Conservation (phyloP, 1,284 basidiomycete genomes). For the Ceratobasidium sp. region DNA sequence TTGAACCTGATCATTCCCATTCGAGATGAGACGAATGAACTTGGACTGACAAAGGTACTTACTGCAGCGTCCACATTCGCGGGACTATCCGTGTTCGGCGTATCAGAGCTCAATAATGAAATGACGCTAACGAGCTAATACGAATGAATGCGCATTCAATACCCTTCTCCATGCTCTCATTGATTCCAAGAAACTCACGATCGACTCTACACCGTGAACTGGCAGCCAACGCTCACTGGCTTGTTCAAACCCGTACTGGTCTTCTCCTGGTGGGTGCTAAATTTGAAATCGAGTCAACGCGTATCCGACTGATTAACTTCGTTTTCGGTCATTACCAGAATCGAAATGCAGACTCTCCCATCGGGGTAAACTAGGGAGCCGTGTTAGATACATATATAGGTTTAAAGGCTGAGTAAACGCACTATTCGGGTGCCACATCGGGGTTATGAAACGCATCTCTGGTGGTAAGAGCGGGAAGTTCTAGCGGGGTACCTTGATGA, state of each 20-base stretch:
- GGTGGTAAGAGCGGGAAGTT: constrained; percentile 93
- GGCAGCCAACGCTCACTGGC: constrained; percentile 98
- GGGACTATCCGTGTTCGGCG: constrained; percentile 91
- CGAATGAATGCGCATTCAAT: constrained; percentile 4
- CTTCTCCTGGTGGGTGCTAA: constrained; percentile 93
- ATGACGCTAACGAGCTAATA: constrained; percentile 91
- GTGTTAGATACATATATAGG: background rate
- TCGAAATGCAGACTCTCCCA: constrained; percentile 93
- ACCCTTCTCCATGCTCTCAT: background rate
- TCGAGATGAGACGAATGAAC: background rate
- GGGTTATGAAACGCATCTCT: constrained; percentile 93
- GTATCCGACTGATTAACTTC: no score
- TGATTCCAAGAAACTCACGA: constrained; percentile 64
- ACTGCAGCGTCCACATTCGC: constrained; percentile 94
- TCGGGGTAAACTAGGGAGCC: constrained; percentile 78
- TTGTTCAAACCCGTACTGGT: constrained; percentile 98
- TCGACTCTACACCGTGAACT: constrained; percentile 95
- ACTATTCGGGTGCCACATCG: constrained; percentile 99
- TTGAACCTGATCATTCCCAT: constrained; percentile 43
- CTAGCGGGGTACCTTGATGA: constrained; percentile 43
- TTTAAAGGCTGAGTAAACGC: constrained; percentile 47
- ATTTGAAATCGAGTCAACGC: constrained; percentile 23
- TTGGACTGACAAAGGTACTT: constrained; percentile 35
- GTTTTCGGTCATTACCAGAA: constrained; percentile 64
- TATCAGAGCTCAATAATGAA: constrained; percentile 89